A percentile compares a stretch with the other conserved stretches of the same genome.
phyloP scores from a whole-genome alignment of 1,139 yeast genomes.

The Pichia sp. region DNA sequence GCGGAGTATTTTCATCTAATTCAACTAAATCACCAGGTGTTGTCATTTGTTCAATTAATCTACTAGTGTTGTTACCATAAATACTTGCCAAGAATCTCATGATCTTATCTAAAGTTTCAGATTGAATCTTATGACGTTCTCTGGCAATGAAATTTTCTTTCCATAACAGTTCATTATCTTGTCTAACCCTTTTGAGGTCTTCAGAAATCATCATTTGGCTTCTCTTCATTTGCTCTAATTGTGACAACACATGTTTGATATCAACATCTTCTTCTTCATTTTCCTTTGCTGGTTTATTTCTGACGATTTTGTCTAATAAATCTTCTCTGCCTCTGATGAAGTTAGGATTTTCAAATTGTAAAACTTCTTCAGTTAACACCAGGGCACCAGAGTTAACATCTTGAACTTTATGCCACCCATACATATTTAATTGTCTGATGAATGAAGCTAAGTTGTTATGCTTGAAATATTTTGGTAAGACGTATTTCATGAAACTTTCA shows the following conservation, averaged over 20 bases:
- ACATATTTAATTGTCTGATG: conserved; percentile 95
- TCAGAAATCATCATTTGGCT: conserved; percentile 82
- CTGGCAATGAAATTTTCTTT: conserved; percentile 80
- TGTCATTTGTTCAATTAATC: conserved; percentile 37
- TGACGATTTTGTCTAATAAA: conserved; percentile 68
- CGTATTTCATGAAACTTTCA: conserved; percentile 80
- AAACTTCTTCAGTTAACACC: conserved; percentile 54
- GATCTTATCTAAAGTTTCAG: conserved; percentile 85
- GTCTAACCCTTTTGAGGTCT: conserved; percentile 76
- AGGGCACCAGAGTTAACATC: conserved; percentile 70
- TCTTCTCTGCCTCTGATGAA: conserved; percentile 51
- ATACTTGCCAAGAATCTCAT: conserved; percentile 82
- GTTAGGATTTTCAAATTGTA: conserved; percentile 84
- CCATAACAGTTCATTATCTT: conserved; percentile 91
- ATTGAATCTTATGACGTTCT: conserved; percentile 82
- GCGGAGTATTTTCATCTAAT: conserved; percentile 7
- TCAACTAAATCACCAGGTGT: conserved; percentile 18
- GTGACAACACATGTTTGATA: conserved; percentile 58
- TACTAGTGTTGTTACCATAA: conserved; percentile 63
- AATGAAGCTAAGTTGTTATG: conserved; percentile 94
- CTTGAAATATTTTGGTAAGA: conserved; percentile 88
- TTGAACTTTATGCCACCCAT: conserved; percentile 97
- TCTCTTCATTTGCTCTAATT: conserved; percentile 71
- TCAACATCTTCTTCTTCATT: conserved; percentile 52
- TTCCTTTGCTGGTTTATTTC: conserved; percentile 40